Conservation (phyloP, 225 moss, liverwort and hornwort genomes). For the Physcomitrellopsis africana region DNA sequence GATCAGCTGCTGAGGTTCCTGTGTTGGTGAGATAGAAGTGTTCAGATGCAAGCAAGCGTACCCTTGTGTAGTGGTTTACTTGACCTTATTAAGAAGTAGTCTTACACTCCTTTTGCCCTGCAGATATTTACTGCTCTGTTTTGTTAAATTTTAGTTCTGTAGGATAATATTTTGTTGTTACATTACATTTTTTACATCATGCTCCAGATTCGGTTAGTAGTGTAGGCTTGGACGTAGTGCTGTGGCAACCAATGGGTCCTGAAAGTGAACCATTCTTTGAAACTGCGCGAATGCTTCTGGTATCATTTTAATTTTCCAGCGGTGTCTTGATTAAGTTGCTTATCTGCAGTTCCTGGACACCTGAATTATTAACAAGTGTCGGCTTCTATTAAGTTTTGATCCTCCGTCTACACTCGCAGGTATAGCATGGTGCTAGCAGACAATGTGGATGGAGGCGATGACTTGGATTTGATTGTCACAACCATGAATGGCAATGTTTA, state of each 20-base stretch:
- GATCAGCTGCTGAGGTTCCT: constrained; percentile 13
- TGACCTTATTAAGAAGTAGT: constrained; percentile 12
- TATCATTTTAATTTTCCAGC: constrained; percentile 12
- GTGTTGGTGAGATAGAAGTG: constrained; percentile 15
- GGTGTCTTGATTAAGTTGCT: not conserved
- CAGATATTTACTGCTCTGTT: constrained; percentile 13
- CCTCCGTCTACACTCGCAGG: constrained; percentile 45
- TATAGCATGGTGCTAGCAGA: constrained; percentile 99
- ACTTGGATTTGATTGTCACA: constrained; percentile 87
- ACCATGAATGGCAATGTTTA: constrained; percentile 99
- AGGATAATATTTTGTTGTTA: not conserved
- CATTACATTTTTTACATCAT: not conserved
- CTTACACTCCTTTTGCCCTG: constrained; percentile 1
- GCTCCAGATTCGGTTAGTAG: constrained; percentile 9
- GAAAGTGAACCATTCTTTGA: not conserved
- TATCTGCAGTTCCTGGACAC: constrained; percentile 8
- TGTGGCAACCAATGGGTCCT: not conserved
- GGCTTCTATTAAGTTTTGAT: constrained; percentile 19
- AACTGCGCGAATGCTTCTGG: constrained; percentile 7
- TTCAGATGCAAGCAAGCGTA: constrained; percentile 8
- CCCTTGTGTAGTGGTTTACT: constrained; percentile 21
- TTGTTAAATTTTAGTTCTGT: constrained; percentile 5
- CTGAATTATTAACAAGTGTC: constrained; percentile 16
- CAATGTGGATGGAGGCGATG: constrained; percentile 99
- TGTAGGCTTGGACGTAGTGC: not conserved